Evolutionary conservation across 2,329 filamentous ascomycete species (phyloP).

Genomic region (Sordariomycetes sp.): DNA sequence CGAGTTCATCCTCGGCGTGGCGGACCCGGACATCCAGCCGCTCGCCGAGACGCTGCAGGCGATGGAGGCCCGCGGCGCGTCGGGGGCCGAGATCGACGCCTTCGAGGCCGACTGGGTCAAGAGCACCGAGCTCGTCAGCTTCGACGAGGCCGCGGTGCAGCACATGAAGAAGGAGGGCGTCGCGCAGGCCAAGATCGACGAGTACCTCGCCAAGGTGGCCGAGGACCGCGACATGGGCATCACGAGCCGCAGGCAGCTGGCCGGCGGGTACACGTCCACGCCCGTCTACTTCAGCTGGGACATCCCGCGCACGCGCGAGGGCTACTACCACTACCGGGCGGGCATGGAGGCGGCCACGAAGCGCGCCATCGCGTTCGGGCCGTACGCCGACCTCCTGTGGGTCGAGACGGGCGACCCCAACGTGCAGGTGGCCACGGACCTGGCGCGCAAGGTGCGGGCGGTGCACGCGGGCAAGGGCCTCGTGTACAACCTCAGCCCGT

Average conservation of each 20-base stretch:
- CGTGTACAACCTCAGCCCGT: constrained; percentile 92
- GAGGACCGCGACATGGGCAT: constrained; percentile 67
- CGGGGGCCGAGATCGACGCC: constrained; percentile 69
- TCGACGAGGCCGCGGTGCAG: constrained; percentile 78
- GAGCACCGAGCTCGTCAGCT: constrained; percentile 72
- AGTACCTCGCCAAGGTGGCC: constrained; percentile 53
- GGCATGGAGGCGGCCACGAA: constrained; percentile 84
- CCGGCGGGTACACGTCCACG: constrained; percentile 52
- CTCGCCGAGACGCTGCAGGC: constrained; percentile 80
- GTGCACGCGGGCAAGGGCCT: constrained; percentile 71
- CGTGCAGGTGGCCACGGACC: constrained; percentile 63
- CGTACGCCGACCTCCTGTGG: constrained; percentile 92
- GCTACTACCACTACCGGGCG: constrained; percentile 82
- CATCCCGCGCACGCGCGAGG: constrained; percentile 83
- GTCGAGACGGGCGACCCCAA: constrained; percentile 89
- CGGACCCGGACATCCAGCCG: constrained; percentile 62
- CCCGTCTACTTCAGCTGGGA: constrained; percentile 84
- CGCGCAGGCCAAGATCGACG: constrained; percentile 49
- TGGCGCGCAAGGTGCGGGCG: constrained; percentile 65
- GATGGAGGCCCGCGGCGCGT: constrained; percentile 75
- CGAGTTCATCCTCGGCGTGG: constrained; percentile 87
- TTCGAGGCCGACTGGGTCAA: constrained; percentile 88
- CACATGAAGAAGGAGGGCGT: constrained; percentile 62
- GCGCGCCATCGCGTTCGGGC: constrained; percentile 81
- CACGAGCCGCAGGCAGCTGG: constrained; percentile 63